phyloP scores from a whole-genome alignment of 345 rosid genomes.

The Boechera divaricarpa region DNA sequence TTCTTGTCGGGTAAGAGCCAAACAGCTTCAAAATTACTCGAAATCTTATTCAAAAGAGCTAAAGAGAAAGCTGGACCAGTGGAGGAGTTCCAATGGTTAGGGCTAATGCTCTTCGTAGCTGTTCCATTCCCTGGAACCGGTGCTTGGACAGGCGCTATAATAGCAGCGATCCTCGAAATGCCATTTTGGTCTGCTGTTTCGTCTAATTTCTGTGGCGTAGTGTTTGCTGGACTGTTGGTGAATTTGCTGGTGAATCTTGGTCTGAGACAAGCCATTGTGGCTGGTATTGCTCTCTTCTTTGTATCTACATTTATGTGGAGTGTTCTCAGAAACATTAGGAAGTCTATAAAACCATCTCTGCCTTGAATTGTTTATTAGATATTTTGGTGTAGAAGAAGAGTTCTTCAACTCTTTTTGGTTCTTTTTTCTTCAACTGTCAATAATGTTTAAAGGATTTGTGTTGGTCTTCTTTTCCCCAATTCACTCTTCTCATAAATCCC shows the following conservation, averaged over 20 bases:
- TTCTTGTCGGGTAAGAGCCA: conserved; percentile 68
- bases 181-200: conserved; percentile 84
- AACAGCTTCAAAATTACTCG: conserved; percentile 62
- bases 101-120: conserved; percentile 93
- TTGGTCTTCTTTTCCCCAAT: too few relatives aligned
- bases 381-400: background rate
- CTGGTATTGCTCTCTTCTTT: conserved; percentile 72
- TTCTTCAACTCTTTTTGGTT: background rate
- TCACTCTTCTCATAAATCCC: too few relatives aligned
- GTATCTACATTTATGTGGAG: conserved; percentile 88
- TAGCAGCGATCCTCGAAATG: conserved; percentile 88
- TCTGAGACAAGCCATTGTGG: conserved; percentile 66
- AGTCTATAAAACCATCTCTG: conserved; percentile 53
- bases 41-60: conserved; percentile 67
- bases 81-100: conserved; percentile 92
- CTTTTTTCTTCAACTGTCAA: too few relatives aligned
- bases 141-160: conserved; percentile 94
- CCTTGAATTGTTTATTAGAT: conserved; percentile 27
- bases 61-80: conserved; percentile 89
- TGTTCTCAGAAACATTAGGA: conserved; percentile 64
- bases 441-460: too few relatives aligned
- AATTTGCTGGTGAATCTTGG: conserved; percentile 90
- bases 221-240: conserved; percentile 80
- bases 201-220: conserved; percentile 82
- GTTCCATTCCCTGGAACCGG: conserved; percentile 98